These are phyloP conservation scores for Colletotrichum horii DNA, from an alignment of 2,329 filamentous ascomycete genomes.

Conservation along the genomic window DNA sequence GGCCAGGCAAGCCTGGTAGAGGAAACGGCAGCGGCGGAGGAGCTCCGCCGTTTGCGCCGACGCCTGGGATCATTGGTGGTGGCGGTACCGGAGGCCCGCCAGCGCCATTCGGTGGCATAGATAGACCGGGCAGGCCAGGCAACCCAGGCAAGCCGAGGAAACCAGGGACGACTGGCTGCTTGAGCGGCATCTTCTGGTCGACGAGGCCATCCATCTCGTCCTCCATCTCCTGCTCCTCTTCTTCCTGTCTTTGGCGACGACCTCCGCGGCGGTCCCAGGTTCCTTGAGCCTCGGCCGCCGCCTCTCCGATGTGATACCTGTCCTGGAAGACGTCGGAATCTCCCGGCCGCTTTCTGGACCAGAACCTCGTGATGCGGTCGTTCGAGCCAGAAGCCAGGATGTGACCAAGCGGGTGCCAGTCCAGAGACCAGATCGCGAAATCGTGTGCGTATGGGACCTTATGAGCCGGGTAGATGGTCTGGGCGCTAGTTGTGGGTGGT, in stretches of 20 bases:
- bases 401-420: constrained; percentile 97
- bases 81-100: constrained; percentile 28
- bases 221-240: constrained; percentile 91
- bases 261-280: constrained; percentile 86
- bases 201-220: constrained; percentile 93
- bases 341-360: constrained; percentile 88
- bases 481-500: constrained; percentile 78
- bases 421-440: constrained; percentile 95
- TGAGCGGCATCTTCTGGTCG: constrained; percentile 82
- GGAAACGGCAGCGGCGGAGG: constrained; percentile 59
- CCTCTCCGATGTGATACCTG: constrained; percentile 93
- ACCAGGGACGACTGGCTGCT: constrained; percentile 54
- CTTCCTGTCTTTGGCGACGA: constrained; percentile 81
- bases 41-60: constrained; percentile 45
- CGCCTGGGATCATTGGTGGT: constrained; percentile 55
- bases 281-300: constrained; percentile 91
- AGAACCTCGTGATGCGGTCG: constrained; percentile 95
- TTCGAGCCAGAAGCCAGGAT: constrained; percentile 96
- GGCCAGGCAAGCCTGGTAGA: constrained; percentile 52
- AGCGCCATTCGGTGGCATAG: constrained; percentile 41
- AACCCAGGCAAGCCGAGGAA: constrained; percentile 65
- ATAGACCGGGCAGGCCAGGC: constrained; percentile 41
- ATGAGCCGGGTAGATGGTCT: constrained; percentile 93
- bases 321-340: constrained; percentile 87
- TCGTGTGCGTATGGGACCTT: constrained; percentile 87